Conservation (phyloP, 2,329 filamentous ascomycete genomes). For the Endothia cerciana region DNA sequence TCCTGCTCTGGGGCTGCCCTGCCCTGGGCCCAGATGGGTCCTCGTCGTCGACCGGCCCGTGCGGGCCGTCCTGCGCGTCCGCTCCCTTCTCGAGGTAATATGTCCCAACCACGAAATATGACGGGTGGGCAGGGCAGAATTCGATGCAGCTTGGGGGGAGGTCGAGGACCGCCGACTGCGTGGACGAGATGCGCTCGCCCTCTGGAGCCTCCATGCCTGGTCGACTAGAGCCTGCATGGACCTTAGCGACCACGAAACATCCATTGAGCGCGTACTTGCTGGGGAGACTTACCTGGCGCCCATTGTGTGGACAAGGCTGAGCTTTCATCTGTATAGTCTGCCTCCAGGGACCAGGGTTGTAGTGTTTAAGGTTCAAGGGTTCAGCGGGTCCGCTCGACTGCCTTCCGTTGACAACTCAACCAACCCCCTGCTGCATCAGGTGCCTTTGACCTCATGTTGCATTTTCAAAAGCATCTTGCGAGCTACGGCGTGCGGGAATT, state of each 20-base stretch:
- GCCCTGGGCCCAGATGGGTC: conserved; percentile 34
- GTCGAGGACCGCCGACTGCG: conserved; percentile 59
- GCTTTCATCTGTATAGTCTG: background rate
- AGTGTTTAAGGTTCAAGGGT: conserved; percentile 3
- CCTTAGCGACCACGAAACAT: background rate
- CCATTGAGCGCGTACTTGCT: background rate
- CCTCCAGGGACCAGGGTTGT: conserved; percentile 6
- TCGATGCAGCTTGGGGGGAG: conserved; percentile 79
- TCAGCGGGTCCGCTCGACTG: background rate
- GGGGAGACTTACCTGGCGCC: background rate
- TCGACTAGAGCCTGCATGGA: no score
- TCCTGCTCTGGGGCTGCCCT: conserved; percentile 62
- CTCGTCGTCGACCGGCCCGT: conserved; percentile 10
- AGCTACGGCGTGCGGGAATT: background rate
- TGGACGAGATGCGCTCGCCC: conserved; percentile 42
- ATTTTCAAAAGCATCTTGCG: background rate
- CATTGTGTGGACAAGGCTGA: background rate
- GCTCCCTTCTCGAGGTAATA: conserved; percentile 70
- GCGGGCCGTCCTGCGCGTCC: conserved; percentile 9
- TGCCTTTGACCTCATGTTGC: conserved; percentile 7
- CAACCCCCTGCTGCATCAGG: background rate
- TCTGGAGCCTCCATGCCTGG: conserved; percentile 10
- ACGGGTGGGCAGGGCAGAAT: conserved; percentile 65
- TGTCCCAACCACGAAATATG: conserved; percentile 80
- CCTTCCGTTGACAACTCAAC: conserved; percentile 4